phyloP scores from a whole-genome alignment of 345 rosid genomes.

The Heritiera littoralis region DNA sequence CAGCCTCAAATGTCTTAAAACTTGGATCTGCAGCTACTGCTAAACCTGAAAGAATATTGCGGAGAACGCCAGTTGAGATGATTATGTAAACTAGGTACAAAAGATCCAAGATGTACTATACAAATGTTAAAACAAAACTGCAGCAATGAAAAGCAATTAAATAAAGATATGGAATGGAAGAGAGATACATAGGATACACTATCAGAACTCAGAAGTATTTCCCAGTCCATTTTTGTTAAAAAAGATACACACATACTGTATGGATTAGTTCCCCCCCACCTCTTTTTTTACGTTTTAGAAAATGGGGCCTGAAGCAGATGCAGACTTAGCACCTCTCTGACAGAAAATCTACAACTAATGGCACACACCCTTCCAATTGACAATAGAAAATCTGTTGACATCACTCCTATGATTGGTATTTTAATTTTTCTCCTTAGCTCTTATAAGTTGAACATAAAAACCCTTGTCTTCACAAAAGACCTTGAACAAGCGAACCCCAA shows the following conservation, averaged over 20 bases:
- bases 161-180: not conserved
- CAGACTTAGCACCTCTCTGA: not conserved
- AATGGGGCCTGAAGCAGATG: not conserved
- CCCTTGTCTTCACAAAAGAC: not conserved
- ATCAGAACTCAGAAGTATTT: not conserved
- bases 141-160: not conserved
- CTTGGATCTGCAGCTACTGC: constrained; percentile 77
- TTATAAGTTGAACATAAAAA: not conserved
- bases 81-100: not conserved
- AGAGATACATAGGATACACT: not conserved
- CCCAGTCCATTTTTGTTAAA: not conserved
- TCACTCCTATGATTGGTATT: not conserved
- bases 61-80: constrained; percentile 5
- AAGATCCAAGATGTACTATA: not conserved
- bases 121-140: not conserved
- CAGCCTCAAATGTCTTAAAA: constrained; percentile 92
- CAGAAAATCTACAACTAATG: not conserved
- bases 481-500: not conserved
- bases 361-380: not conserved
- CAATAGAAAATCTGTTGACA: not conserved
- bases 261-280: not conserved
- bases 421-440: not conserved
- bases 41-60: constrained; percentile 59
- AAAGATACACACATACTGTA: not conserved
- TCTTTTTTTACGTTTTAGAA: not conserved